Evolutionary conservation across 441 rosid genomes (phyloP).

Genomic region (Mallotus repandus): DNA sequence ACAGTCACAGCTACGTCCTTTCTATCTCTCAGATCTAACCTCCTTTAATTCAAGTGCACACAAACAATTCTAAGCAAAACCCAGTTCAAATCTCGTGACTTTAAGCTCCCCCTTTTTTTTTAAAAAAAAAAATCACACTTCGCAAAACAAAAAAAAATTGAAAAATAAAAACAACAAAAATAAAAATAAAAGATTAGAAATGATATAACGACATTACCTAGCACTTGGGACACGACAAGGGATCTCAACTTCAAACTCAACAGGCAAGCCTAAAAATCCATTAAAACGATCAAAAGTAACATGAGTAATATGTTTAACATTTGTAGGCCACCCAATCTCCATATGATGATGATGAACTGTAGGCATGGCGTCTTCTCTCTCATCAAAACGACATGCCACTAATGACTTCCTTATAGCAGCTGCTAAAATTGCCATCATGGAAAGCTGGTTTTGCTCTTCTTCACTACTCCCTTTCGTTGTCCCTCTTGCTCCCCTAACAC

Average conservation of each 20-base stretch:
- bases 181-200: neutral
- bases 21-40: constrained; percentile 31
- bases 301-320: constrained; percentile 83
- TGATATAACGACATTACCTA: constrained; percentile 41
- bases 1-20: constrained; percentile 4
- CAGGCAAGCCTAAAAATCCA: constrained; percentile 91
- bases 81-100: constrained; percentile 8
- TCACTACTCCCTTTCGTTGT: constrained; percentile 34
- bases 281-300: constrained; percentile 93
- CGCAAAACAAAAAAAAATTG: neutral
- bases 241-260: constrained; percentile 90
- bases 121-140: neutral
- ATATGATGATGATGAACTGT: constrained; percentile 45
- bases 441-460: constrained; percentile 71
- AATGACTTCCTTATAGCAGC: constrained; percentile 85
- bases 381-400: constrained; percentile 77
- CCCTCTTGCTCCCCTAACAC: constrained; percentile 31
- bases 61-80: constrained; percentile 9
- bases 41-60: neutral
- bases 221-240: constrained; percentile 95
- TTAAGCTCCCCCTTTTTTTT: neutral
- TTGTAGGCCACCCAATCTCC: constrained; percentile 96
- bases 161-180: neutral
- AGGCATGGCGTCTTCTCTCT: constrained; percentile 41
- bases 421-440: constrained; percentile 56